Evolutionary conservation across 441 rosid species (phyloP), one percentile per base, ranked within the genome.

Genomic region (Corymbia calophylla): DNA sequence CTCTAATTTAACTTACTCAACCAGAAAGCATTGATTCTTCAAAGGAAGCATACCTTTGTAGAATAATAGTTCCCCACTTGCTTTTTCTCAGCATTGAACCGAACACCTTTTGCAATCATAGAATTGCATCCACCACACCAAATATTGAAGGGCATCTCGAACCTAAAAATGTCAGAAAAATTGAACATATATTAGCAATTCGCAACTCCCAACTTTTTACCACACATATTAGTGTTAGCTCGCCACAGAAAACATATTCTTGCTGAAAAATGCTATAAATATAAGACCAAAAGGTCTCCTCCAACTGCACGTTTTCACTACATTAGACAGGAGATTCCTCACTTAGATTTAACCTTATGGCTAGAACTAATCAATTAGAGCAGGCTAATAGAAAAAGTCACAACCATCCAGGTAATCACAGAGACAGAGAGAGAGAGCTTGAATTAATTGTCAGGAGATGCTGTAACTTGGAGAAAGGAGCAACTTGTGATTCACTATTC

Each of bases 71-170:
- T 96, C 88, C 99, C 99, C 89, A 97, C 97, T 97, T 97, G 99
- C 93, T 98, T 98, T 90, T 98, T 97, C 92, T 97, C 99, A 56
- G 99, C 98, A 91, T 97, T 97, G 90, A 98, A 97, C 70, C 99
- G 92, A 88, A 96, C 99, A 92, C 99, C 99, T 95, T 97, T 98
- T 82, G 94, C 99, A 60, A 98, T 96, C 99, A 98, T 96, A 90
- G 97, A 95, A 90, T 93, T 96, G 95, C 99, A 96, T 88, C 99
- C 99, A 85, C 99, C 99, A 89, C 99, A 97, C 99, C 99, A 98
- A 87, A 96, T 87, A 91, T 97, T 94, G 93, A 92, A 98, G 13
- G 99, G 99, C 99, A 98, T 96, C 92, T 98, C 99, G 15, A 97
- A 98, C 95, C 99, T 98, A 93, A 88, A 91, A 91, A n/a, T 87